These are phyloP conservation scores for Phytophthora cryptogea DNA, from an alignment of 352 stramenopile species.

Conservation along the genomic window DNA sequence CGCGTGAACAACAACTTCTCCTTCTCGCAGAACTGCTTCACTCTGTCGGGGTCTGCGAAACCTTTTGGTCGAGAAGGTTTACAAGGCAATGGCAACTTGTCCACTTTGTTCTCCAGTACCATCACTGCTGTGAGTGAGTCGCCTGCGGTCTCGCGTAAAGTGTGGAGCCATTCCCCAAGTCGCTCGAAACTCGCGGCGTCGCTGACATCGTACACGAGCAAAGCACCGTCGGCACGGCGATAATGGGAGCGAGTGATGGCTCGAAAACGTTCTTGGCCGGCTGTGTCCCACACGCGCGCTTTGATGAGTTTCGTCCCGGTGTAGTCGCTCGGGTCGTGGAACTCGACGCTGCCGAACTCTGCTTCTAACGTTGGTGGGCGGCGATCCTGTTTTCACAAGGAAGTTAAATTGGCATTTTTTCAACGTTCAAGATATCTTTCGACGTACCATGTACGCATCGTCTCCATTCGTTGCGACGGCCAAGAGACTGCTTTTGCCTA, in stretches of 20 bases:
- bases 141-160: conserved; percentile 83
- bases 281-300: conserved; percentile 91
- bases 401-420: neutral
- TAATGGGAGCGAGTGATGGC: conserved; percentile 89
- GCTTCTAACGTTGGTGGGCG: conserved; percentile 68
- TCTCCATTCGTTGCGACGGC: conserved; percentile 68
- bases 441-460: conserved; percentile 47
- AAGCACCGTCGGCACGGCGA: conserved; percentile 81
- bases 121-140: conserved; percentile 86
- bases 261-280: conserved; percentile 89
- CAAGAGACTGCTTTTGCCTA: conserved; percentile 81
- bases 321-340: conserved; percentile 52
- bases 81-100: conserved; percentile 45
- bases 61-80: conserved; percentile 21
- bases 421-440: neutral
- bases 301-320: conserved; percentile 57
- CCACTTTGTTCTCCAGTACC: conserved; percentile 93
- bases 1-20: conserved; percentile 67
- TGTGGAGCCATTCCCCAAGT: conserved; percentile 88
- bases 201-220: conserved; percentile 93
- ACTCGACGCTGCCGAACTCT: conserved; percentile 76
- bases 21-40: conserved; percentile 58
- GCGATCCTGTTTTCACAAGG: conserved; percentile 42
- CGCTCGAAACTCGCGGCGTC: conserved; percentile 87
- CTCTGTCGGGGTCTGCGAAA: conserved; percentile 51